Percentiles rank a stretch among this genome's conserved stretches.
phyloP scores from a whole-genome alignment of 176 grass and related monocot genomes.

The Saccharum officinarum region DNA sequence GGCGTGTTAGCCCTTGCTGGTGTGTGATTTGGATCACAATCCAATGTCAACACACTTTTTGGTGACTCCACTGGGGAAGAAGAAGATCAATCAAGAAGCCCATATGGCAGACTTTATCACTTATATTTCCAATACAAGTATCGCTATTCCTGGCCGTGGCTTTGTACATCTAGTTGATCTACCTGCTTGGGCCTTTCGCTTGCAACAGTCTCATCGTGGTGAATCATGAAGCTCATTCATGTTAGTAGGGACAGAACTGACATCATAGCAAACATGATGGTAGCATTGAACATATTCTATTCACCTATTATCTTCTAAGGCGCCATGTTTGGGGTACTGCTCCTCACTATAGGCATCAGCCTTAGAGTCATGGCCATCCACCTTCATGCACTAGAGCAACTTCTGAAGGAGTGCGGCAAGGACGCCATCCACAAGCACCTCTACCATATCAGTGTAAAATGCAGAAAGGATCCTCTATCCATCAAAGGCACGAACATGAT shows the following conservation, averaged over 20 bases:
- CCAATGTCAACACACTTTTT: too few species aligned
- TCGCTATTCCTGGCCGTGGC: too few species aligned
- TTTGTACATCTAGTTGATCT: not conserved
- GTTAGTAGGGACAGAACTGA: too few species aligned
- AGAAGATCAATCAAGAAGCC: too few species aligned
- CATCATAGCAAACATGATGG: not conserved
- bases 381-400: not conserved
- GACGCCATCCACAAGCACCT: accelerated
- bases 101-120: too few species aligned
- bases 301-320: not conserved
- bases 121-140: too few species aligned
- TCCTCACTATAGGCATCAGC: too few species aligned
- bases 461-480: not conserved
- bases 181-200: not conserved
- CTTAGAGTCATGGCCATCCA: accelerated
- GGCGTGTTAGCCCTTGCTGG: too few species aligned
- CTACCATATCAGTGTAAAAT: not conserved
- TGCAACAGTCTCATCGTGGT: not conserved
- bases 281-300: not conserved
- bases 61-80: too few species aligned
- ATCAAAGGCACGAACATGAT: not conserved
- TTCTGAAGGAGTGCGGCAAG: not conserved
- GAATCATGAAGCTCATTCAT: not conserved
- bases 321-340: not conserved
- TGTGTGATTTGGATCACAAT: too few species aligned